Evolutionary conservation across 306 rosid species (phyloP).

Genomic region (Corylus avellana): DNA sequence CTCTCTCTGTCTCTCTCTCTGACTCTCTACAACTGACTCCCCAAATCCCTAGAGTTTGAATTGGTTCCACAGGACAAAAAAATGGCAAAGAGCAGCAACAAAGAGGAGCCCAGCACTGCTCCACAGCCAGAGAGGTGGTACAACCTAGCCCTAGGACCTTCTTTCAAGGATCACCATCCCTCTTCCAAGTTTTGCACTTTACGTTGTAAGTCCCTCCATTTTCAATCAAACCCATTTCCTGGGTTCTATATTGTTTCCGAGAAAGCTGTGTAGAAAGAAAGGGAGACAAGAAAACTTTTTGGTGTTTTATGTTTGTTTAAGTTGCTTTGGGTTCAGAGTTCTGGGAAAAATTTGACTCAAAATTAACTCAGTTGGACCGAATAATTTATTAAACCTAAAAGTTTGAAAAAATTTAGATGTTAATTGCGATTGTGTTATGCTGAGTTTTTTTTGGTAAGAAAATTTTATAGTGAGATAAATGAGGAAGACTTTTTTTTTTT

Average conservation of each 20-base stretch:
- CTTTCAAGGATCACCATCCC: conserved; percentile 14
- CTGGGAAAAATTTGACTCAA: neutral
- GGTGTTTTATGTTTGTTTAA: neutral
- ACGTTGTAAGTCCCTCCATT: conserved; percentile 17
- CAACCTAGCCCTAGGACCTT: conserved; percentile 18
- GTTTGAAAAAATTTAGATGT: neutral
- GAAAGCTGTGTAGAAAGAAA: neutral
- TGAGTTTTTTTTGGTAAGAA: neutral
- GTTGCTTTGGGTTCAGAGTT: neutral
- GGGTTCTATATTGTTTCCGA: neutral
- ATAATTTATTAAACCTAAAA: neutral
- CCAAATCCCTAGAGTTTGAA: neutral
- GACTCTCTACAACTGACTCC: neutral
- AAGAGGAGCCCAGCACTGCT: conserved; percentile 23
- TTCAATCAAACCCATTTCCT: neutral
- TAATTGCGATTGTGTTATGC: neutral
- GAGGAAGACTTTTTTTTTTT: neutral
- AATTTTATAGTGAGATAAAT: neutral
- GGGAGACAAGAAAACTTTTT: neutral
- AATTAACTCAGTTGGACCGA: neutral
- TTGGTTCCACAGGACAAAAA: neutral
- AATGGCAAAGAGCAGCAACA: conserved; percentile 11
- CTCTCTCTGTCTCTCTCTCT: neutral
- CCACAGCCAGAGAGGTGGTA: conserved; percentile 25
- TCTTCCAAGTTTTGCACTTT: conserved; percentile 22